Evolutionary conservation across 306 rosid species (phyloP).

Genomic region (Prunus mume): DNA sequence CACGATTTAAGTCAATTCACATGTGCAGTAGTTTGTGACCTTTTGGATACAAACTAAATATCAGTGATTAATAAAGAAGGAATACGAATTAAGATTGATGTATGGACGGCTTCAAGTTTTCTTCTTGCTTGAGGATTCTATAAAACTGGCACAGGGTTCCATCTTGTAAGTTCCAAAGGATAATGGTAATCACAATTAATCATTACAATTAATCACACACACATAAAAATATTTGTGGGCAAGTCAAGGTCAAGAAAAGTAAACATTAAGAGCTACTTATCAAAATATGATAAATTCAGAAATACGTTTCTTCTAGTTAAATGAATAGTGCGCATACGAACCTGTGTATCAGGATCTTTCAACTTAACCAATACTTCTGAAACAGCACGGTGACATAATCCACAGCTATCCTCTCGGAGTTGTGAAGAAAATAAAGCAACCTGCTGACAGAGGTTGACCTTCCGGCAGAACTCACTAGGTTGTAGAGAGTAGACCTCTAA

Average conservation of each 20-base stretch:
- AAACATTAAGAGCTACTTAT: neutral
- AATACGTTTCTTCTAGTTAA: neutral
- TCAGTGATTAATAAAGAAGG: neutral
- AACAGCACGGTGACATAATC: slow-evolving; percentile 59
- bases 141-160: neutral
- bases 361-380: slow-evolving; percentile 56
- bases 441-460: slow-evolving; percentile 58
- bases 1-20: neutral
- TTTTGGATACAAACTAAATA: neutral
- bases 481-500: slow-evolving; percentile 47
- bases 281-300: neutral
- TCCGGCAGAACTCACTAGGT: slow-evolving; percentile 65
- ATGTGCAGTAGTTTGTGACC: neutral
- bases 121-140: neutral
- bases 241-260: slow-evolving; percentile 9
- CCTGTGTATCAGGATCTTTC: slow-evolving; percentile 81
- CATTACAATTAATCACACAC: too few relatives aligned
- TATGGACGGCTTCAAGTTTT: neutral
- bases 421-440: slow-evolving; percentile 44
- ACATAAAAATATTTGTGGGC: neutral
- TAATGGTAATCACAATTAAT: neutral
- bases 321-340: slow-evolving; percentile 25
- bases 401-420: slow-evolving; percentile 65
- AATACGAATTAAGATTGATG: neutral
- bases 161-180: neutral